Percentiles rank a stretch among this genome's conserved stretches.
Conservation (phyloP, 805 yeast species). For the Komagataella pastoris region DNA sequence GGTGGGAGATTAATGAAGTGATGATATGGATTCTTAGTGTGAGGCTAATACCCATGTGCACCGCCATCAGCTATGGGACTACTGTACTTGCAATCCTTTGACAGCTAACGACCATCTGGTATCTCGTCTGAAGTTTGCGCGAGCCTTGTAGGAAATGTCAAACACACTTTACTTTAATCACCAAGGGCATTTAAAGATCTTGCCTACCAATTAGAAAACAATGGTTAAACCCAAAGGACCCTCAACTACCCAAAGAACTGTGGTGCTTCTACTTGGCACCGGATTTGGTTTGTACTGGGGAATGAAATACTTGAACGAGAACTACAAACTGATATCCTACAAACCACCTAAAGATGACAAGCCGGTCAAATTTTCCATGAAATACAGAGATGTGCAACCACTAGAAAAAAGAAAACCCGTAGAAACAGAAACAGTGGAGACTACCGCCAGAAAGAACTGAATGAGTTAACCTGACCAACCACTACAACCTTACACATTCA, state of each 20-base stretch:
- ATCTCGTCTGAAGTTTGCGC: neutral
- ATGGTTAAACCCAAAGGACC: neutral
- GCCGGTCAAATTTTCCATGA: neutral
- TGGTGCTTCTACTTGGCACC: neutral
- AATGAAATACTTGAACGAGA: neutral
- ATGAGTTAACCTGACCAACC: too few relatives aligned
- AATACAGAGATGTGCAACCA: neutral
- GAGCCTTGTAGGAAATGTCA: neutral
- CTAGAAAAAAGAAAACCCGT: neutral
- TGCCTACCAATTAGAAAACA: neutral
- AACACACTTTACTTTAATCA: neutral
- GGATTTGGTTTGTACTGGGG: neutral
- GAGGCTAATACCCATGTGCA: too few relatives aligned
- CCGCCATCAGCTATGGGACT: too few relatives aligned
- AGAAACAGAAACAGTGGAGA: neutral
- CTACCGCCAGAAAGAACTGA: neutral
- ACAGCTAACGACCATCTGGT: too few relatives aligned
- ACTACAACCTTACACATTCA: too few relatives aligned
- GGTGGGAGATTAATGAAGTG: neutral
- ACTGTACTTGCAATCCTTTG: too few relatives aligned
- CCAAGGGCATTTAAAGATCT: neutral
- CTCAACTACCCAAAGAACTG: neutral
- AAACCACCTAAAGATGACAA: neutral
- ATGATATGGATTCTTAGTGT: too few relatives aligned
- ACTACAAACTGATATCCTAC: neutral